Percentiles rank a stretch among this genome's conserved stretches.
phyloP scores from a whole-genome alignment of 768 basidiomycete species.

The Mycena rosella region DNA sequence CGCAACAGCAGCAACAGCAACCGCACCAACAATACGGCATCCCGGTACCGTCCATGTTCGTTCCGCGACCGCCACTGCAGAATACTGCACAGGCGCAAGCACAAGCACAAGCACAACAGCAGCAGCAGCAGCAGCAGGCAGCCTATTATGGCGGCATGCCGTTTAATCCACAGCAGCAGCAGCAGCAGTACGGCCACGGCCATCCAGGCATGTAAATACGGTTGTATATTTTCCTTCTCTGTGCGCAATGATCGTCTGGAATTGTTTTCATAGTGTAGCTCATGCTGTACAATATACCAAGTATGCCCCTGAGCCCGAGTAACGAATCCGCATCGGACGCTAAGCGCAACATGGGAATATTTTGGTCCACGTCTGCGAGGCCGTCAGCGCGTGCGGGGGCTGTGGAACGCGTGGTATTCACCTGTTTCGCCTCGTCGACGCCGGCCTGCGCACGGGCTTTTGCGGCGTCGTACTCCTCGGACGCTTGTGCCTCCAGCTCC shows the following conservation, averaged over 20 bases:
- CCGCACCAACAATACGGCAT: conserved; percentile 33
- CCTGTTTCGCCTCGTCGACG: conserved; percentile 32
- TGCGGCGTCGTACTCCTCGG: conserved; percentile 27
- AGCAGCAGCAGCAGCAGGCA: too few relatives aligned
- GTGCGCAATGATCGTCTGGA: conserved; percentile 12
- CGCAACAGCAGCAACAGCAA: conserved; percentile 22
- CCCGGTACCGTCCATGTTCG: conserved; percentile 30
- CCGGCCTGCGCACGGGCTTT: conserved; percentile 27
- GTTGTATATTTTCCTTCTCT: conserved; percentile 2
- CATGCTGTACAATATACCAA: conserved; percentile 25
- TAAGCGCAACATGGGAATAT: conserved; percentile 37
- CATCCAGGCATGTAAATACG: conserved; percentile 21
- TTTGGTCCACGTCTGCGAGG: conserved; percentile 33
- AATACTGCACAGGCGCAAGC: conserved; percentile 19
- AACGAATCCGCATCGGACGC: not conserved
- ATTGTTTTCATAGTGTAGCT: conserved; percentile 21
- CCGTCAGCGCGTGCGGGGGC: not conserved
- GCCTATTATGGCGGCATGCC: conserved; percentile 30
- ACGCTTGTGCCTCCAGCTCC: conserved; percentile 19
- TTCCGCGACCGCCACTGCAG: conserved; percentile 28
- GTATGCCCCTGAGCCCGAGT: not conserved
- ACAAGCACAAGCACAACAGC: conserved; percentile 14
- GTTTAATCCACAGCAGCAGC: conserved; percentile 22
- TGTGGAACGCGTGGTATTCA: not conserved
- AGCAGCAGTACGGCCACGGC: conserved; percentile 32